Base-by-base conservation (phyloP, 805 yeast genomes). In the Candida sphagnicola region DNA sequence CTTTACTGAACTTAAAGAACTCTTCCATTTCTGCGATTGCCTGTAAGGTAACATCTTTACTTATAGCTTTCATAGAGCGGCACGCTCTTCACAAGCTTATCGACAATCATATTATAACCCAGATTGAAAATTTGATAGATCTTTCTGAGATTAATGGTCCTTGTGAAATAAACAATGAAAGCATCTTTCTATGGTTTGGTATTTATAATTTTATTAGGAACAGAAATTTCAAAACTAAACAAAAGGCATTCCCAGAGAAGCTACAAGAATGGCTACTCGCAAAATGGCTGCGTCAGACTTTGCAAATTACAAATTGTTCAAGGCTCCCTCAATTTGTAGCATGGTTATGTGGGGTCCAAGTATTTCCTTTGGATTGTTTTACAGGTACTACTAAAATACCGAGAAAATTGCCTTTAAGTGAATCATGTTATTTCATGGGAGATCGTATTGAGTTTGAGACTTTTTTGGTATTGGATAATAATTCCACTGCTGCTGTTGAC, bases 121-220 rank as follows among this genome's bases (percentile, higher is more conserved):
- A 74, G 43, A 54, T 80, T 23, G 74, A 72, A 30, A 73, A 72
- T 19, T 37, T 78, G 1, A 58, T 75, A 34, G 83, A 80, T 26
- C 51, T 74, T 4, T 61, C 85, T 0, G 82, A 77, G 32, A 61
- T 80, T 0, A 75, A 74, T 53, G 91, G 91, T 0, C 91, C 93
- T 2, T 50, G 58, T 1, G 17, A 45, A 1, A 37, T 80, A 1
- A 64, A 71, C 34, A 60, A 71, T 31, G 76, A 71, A 34, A 61
- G 83, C 3, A 57, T 77, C 19, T 45, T 52, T 11, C 76, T 82
- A 44, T 83, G 90, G 90, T 56, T 64, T 37, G 46, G 64, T 0
- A 45, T 75, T 3, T 54, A 67, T 12, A 51, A 53, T 3, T 49
- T 72, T 8, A 33, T 21, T 8, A n/a, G 18, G 12, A 33, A 33